These are phyloP conservation scores for Chalaropsis thielavioides DNA, from an alignment of 2,329 filamentous ascomycete species.

Conservation along the genomic window DNA sequence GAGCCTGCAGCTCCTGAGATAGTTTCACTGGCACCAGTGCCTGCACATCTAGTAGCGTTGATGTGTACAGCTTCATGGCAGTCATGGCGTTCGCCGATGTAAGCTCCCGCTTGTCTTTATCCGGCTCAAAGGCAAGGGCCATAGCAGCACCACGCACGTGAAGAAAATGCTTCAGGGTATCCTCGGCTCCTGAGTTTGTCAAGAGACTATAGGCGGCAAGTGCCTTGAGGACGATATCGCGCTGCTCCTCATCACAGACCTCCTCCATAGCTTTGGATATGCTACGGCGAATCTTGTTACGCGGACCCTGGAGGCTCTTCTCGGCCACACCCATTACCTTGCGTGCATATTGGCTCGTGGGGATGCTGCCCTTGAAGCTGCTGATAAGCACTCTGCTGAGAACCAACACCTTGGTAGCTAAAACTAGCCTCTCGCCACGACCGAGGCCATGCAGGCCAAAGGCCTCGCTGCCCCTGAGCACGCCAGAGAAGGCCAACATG, in stretches of 20 bases:
- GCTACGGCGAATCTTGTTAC: slow-evolving; percentile 48
- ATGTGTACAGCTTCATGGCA: slow-evolving; percentile 58
- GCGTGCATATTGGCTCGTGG: slow-evolving; percentile 24
- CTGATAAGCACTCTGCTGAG: slow-evolving; percentile 63
- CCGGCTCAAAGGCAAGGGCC: slow-evolving; percentile 40
- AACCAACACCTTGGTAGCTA: slow-evolving; percentile 58
- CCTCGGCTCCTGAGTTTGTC: slow-evolving; percentile 63
- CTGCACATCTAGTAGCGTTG: slow-evolving; percentile 65
- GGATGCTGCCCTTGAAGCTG: slow-evolving; percentile 42
- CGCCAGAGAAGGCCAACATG: slow-evolving; percentile 33
- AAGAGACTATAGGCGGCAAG: slow-evolving; percentile 71
- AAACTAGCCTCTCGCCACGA: slow-evolving; percentile 37
- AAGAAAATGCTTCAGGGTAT: slow-evolving; percentile 67
- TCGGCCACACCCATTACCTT: slow-evolving; percentile 43
- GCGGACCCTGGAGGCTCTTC: slow-evolving; percentile 47
- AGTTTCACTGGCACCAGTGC: slow-evolving; percentile 59
- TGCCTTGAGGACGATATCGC: slow-evolving; percentile 50
- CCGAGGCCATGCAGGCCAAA: slow-evolving; percentile 21
- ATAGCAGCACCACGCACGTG: slow-evolving; percentile 57
- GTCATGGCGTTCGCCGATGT: slow-evolving; percentile 40
- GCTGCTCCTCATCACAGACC: slow-evolving; percentile 36
- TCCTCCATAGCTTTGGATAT: slow-evolving; percentile 56
- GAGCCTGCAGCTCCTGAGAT: slow-evolving; percentile 48
- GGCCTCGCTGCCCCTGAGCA: slow-evolving; percentile 31
- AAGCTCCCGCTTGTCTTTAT: slow-evolving; percentile 29